Evolutionary conservation across 2,329 filamentous ascomycete species (phyloP).

Genomic region (Hypoxylon sp.): DNA sequence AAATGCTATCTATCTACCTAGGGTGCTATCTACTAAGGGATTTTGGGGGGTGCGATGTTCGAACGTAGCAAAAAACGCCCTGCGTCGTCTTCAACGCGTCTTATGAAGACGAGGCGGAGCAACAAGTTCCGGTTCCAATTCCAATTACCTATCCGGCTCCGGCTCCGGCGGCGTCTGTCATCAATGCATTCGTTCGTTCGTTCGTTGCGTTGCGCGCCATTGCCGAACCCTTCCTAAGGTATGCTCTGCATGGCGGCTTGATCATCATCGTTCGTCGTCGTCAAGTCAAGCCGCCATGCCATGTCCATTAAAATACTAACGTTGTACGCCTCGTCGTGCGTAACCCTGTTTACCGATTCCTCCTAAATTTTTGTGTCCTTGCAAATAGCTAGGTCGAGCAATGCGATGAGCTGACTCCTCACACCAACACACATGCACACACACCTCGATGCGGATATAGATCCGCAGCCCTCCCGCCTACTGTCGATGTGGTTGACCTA

Average conservation of each 20-base stretch:
- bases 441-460: constrained; percentile 26
- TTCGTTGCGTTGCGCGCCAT: constrained; percentile 15
- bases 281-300: constrained; percentile 15
- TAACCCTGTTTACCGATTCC: constrained; percentile 24
- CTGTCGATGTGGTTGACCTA: constrained; percentile 19
- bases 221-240: constrained; percentile 4
- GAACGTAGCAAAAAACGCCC: constrained; percentile 39
- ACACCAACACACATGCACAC: constrained; percentile 25
- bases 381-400: constrained; percentile 19
- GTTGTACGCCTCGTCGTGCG: constrained; percentile 25
- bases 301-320: constrained; percentile 40
- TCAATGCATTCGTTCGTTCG: neutral
- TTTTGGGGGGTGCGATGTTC: constrained; percentile 11
- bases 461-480: constrained; percentile 15
- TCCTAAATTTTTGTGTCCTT: constrained; percentile 21
- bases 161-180: neutral
- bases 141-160: constrained; percentile 24
- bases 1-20: constrained; percentile 43
- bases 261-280: neutral
- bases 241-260: constrained; percentile 14
- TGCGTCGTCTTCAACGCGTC: neutral
- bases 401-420: constrained; percentile 22
- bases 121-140: constrained; percentile 14
- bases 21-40: constrained; percentile 41
- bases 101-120: neutral